A percentile compares a stretch with the other conserved stretches of the same genome.
These are phyloP conservation scores for Phytophthora pluvialis DNA, from an alignment of 352 stramenopile species.

Conservation along the genomic window DNA sequence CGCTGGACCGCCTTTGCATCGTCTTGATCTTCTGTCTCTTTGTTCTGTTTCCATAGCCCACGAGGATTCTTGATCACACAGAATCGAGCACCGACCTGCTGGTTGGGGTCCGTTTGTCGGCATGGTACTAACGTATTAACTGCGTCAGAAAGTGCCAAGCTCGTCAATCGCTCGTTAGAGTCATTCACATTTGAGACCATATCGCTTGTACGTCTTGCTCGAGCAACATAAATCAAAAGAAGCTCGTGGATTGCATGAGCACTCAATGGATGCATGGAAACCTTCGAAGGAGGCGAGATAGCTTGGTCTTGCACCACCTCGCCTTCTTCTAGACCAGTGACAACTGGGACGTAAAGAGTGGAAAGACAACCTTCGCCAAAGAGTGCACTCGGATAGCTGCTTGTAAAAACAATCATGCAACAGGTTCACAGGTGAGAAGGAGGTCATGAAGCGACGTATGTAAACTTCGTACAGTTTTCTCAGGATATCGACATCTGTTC, in stretches of 20 bases:
- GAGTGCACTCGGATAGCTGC: constrained; percentile 43
- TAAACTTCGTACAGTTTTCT: constrained; percentile 39
- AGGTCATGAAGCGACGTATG: background rate
- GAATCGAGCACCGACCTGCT: constrained; percentile 1
- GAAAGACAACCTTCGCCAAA: constrained; percentile 39
- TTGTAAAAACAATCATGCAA: constrained; percentile 11
- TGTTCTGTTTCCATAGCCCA: constrained; percentile 24
- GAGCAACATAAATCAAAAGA: constrained; percentile 42
- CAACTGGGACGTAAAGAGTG: constrained; percentile 39
- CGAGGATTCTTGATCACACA: constrained; percentile 43
- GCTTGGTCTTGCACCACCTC: background rate
- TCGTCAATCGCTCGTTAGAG: constrained; percentile 23
- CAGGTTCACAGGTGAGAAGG: constrained; percentile 2
- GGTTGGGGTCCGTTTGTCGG: background rate
- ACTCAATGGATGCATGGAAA: constrained; percentile 36
- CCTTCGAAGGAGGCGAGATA: background rate
- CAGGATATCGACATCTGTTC: constrained; percentile 25
- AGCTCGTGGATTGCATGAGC: constrained; percentile 42
- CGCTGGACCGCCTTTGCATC: constrained; percentile 7
- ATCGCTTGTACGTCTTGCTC: no score
- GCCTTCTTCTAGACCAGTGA: background rate
- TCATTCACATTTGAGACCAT: background rate
- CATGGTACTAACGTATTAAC: constrained; percentile 33
- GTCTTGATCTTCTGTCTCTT: constrained; percentile 5
- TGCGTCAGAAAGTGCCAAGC: constrained; percentile 43